These are phyloP conservation scores for Discostella stelligeroides DNA, from an alignment of 108 stramenopile species.

Conservation along the genomic window DNA sequence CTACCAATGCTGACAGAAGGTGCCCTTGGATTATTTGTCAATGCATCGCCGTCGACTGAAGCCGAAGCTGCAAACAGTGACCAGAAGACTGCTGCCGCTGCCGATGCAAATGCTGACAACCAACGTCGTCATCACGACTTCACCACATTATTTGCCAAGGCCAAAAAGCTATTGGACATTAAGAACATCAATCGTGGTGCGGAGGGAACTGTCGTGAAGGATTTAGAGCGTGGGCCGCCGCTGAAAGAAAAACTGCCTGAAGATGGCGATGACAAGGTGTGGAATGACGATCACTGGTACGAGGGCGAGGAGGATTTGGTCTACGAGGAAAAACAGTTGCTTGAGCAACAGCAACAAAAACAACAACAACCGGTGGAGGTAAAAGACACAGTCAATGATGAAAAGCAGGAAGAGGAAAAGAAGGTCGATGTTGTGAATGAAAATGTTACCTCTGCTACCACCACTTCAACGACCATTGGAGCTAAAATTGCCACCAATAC, in stretches of 20 bases:
- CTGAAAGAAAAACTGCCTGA: slow-evolving; percentile 20
- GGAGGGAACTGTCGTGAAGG: slow-evolving; percentile 2
- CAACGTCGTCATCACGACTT: too few species aligned
- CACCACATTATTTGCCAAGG: too few species aligned
- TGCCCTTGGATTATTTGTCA: too few species aligned
- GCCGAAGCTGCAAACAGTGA: too few species aligned
- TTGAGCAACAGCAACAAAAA: neutral
- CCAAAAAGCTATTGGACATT: neutral
- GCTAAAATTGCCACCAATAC: neutral
- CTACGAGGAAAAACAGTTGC: slow-evolving; percentile 10
- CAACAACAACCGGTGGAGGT: neutral
- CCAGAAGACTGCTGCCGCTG: too few species aligned
- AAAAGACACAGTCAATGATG: neutral
- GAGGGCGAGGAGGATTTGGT: slow-evolving; percentile 29
- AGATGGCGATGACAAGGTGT: slow-evolving; percentile 24
- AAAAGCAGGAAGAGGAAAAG: neutral
- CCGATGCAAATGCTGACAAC: too few species aligned
- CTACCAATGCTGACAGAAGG: too few species aligned
- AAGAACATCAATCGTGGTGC: neutral
- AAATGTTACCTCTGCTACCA: neutral
- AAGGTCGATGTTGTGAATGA: neutral
- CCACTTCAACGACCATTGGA: neutral
- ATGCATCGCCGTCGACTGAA: too few species aligned
- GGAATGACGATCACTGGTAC: slow-evolving; percentile 19
- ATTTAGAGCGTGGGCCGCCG: slow-evolving; percentile 5